Conservation (phyloP, 805 yeast genomes). For the Metschnikowia henanensis region DNA sequence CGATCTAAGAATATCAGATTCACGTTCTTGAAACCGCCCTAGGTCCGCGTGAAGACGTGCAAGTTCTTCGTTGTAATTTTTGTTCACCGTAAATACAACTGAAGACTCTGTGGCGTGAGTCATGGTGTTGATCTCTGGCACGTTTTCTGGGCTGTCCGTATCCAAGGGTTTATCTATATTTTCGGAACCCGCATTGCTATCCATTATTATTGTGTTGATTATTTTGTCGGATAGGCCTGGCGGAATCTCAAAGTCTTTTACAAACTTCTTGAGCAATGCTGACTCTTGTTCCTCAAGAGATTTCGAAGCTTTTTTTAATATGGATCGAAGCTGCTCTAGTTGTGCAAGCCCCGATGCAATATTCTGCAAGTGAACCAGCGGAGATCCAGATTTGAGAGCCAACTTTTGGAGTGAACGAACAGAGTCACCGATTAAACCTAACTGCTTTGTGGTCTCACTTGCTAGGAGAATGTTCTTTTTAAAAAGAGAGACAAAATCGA, state of each 20-base stretch:
- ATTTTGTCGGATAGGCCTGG: constrained; percentile 43
- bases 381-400: constrained; percentile 35
- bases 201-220: constrained; percentile 15
- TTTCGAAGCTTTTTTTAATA: constrained; percentile 18
- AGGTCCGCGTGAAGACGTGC: constrained; percentile 33
- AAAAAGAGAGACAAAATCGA: constrained; percentile 35
- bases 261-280: constrained; percentile 21
- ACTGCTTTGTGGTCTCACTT: constrained; percentile 27
- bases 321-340: constrained; percentile 14
- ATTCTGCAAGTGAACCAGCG: constrained; percentile 28
- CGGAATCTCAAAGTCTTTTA: constrained; percentile 38
- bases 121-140: background rate
- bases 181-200: constrained; percentile 1
- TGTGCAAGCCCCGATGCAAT: constrained; percentile 33
- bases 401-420: constrained; percentile 58
- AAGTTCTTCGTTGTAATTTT: constrained; percentile 33
- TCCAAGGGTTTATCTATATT: too few species aligned
- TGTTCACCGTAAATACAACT: constrained; percentile 32
- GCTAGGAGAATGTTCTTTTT: constrained; percentile 22
- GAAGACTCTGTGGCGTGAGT: constrained; percentile 1
- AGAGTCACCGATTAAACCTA: constrained; percentile 55
- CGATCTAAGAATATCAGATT: constrained; percentile 22
- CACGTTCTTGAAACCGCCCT: constrained; percentile 25
- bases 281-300: constrained; percentile 22
- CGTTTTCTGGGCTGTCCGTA: background rate